A percentile compares a stretch with the other conserved stretches of the same genome.
Conservation (phyloP, 805 yeast genomes). For the Starmerella vaccinii region DNA sequence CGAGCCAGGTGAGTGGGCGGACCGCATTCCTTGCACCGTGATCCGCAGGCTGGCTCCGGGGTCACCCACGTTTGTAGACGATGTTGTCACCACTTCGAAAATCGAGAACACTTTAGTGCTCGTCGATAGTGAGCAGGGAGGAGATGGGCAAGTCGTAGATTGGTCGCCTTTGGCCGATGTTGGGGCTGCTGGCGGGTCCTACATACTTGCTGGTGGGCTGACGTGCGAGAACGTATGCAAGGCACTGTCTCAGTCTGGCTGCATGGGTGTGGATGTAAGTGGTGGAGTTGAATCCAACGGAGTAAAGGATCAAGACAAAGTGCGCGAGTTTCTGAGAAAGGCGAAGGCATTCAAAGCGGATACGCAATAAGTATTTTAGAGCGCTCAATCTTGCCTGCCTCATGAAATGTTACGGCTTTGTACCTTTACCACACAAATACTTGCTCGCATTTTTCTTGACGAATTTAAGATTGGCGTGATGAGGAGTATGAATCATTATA, state of each 20-base stretch:
- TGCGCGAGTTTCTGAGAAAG: slow-evolving; percentile 45
- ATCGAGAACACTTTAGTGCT: slow-evolving; percentile 37
- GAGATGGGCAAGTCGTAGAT: slow-evolving; percentile 72
- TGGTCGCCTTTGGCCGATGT: slow-evolving; percentile 43
- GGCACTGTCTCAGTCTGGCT: slow-evolving; percentile 46
- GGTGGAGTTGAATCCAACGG: slow-evolving; percentile 88
- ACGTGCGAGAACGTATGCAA: slow-evolving; percentile 56
- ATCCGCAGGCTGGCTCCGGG: slow-evolving; percentile 63
- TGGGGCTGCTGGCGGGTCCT: slow-evolving; percentile 31
- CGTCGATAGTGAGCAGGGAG: slow-evolving; percentile 83
- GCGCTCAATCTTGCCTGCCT: no score
- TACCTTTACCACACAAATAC: no score
- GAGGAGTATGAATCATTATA: no score
- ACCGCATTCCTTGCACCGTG: slow-evolving; percentile 43
- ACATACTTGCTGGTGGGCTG: slow-evolving; percentile 82
- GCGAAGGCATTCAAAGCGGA: slow-evolving; percentile 33
- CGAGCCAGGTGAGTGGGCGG: slow-evolving; percentile 43
- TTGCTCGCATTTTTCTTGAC: no score
- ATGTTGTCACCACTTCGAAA: slow-evolving; percentile 12
- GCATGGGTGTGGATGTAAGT: slow-evolving; percentile 87
- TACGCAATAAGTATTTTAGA: no score
- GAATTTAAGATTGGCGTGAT: no score
- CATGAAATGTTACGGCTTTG: no score
- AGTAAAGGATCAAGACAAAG: slow-evolving; percentile 56
- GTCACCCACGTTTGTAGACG: slow-evolving; percentile 32